Percentiles rank a stretch among this genome's conserved stretches.
These are phyloP conservation scores for Scorias spongiosa DNA, from an alignment of 2,329 filamentous ascomycete species.

Conservation along the genomic window DNA sequence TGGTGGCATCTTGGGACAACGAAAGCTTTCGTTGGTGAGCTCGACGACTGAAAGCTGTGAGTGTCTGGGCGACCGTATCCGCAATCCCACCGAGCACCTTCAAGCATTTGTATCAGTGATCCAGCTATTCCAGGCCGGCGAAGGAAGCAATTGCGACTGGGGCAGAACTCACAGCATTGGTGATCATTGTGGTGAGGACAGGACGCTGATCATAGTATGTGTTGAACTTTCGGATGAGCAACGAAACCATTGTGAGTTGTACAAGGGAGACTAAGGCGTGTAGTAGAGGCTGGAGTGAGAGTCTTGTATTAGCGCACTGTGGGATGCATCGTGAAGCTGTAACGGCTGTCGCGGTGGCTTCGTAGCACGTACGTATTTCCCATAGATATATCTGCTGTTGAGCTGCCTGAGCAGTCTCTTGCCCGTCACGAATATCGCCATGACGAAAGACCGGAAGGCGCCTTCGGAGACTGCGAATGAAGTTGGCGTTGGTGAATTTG, in stretches of 20 bases:
- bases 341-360: constrained; percentile 1
- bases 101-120: constrained; percentile 6
- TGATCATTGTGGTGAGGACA: constrained; percentile 98
- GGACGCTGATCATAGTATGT: constrained; percentile 84
- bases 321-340: background rate
- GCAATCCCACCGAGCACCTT: constrained; percentile 80
- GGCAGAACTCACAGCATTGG: constrained; percentile 53
- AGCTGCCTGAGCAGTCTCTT: constrained; percentile 46
- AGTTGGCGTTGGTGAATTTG: too few relatives aligned
- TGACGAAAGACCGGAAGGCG: constrained; percentile 14
- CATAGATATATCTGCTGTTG: constrained; percentile 60
- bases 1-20: constrained; percentile 32
- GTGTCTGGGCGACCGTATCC: constrained; percentile 86
- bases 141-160: background rate
- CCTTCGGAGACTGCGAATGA: too few relatives aligned
- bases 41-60: constrained; percentile 65
- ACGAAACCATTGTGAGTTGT: constrained; percentile 73
- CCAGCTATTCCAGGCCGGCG: background rate
- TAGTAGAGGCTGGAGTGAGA: constrained; percentile 55
- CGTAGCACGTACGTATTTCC: constrained; percentile 49
- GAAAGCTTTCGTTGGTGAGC: constrained; percentile 12
- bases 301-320: background rate
- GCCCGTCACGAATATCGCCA: constrained; percentile 26
- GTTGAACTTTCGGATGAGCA: constrained; percentile 79
- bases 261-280: constrained; percentile 73